A percentile compares a stretch with the other conserved stretches of the same genome.
phyloP scores from a whole-genome alignment of 1,284 basidiomycete species.

The Sporisorium exsertum region DNA sequence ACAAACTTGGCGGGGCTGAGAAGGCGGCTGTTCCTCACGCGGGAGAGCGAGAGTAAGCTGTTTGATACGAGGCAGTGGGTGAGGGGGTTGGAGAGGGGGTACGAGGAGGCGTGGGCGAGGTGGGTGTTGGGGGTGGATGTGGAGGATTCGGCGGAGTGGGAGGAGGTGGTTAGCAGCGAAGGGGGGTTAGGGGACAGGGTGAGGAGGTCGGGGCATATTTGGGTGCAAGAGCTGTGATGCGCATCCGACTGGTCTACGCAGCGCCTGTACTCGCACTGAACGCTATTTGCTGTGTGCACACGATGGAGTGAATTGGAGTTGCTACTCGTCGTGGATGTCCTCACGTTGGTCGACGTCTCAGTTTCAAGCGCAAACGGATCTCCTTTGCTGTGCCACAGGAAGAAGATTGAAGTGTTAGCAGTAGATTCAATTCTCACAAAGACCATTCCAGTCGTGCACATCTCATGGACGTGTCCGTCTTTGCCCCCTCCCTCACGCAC shows the following conservation, averaged over 20 bases:
- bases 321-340: neutral
- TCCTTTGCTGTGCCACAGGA: no score
- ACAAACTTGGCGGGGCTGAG: constrained; percentile 47
- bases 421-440: no score
- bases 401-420: no score
- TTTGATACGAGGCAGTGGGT: constrained; percentile 76
- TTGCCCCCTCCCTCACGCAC: no score
- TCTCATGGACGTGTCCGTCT: no score
- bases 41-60: constrained; percentile 72
- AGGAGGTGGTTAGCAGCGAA: constrained; percentile 1
- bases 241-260: no score
- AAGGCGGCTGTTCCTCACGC: constrained; percentile 71
- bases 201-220: constrained; percentile 51
- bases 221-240: constrained; percentile 30
- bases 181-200: constrained; percentile 9
- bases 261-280: no score
- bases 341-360: no score
- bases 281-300: neutral
- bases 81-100: constrained; percentile 74
- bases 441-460: no score
- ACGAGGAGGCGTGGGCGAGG: constrained; percentile 74
- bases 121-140: constrained; percentile 74
- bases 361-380: no score
- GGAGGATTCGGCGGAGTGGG: constrained; percentile 71
- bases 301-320: neutral